These are phyloP conservation scores for Auricularia cornea DNA, from an alignment of 768 basidiomycete genomes.

Conservation along the genomic window DNA sequence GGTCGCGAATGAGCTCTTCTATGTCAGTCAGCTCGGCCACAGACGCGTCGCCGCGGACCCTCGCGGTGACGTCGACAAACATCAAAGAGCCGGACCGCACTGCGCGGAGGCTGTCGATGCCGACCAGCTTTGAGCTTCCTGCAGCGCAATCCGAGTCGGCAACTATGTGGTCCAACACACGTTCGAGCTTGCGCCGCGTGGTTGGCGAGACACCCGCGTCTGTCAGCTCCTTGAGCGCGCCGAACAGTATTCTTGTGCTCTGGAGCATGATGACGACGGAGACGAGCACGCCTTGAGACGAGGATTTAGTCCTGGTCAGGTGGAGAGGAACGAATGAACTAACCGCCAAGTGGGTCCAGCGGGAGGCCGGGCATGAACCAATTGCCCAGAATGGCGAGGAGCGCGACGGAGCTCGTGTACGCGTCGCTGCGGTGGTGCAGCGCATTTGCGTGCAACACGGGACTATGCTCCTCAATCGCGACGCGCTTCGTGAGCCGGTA, in stretches of 20 bases:
- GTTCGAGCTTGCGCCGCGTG: slow-evolving; percentile 46
- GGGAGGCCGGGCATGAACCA: slow-evolving; percentile 80
- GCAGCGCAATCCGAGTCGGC: slow-evolving; percentile 14
- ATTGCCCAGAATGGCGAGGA: slow-evolving; percentile 86
- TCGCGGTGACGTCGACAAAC: slow-evolving; percentile 73
- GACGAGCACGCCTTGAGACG: slow-evolving; percentile 63
- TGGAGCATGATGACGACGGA: slow-evolving; percentile 83
- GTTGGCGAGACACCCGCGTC: slow-evolving; percentile 66
- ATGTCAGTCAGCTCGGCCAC: slow-evolving; percentile 50
- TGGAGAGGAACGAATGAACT: slow-evolving; percentile 38
- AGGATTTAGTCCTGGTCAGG: neutral
- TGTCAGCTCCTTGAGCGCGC: slow-evolving; percentile 73
- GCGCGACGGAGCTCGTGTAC: slow-evolving; percentile 84
- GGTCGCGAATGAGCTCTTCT: slow-evolving; percentile 50
- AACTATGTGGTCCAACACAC: slow-evolving; percentile 49
- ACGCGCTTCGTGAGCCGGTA: slow-evolving; percentile 85
- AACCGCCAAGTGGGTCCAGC: slow-evolving; percentile 76
- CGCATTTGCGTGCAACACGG: slow-evolving; percentile 92
- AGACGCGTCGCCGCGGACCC: slow-evolving; percentile 51
- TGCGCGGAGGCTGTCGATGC: slow-evolving; percentile 52
- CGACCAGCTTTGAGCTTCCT: slow-evolving; percentile 29
- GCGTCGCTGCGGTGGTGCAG: slow-evolving; percentile 97
- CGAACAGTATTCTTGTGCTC: slow-evolving; percentile 54
- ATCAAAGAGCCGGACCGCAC: slow-evolving; percentile 73
- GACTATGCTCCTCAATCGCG: slow-evolving; percentile 83